These are phyloP conservation scores for Ricinus communis DNA, from an alignment of 345 rosid species.

Conservation along the genomic window DNA sequence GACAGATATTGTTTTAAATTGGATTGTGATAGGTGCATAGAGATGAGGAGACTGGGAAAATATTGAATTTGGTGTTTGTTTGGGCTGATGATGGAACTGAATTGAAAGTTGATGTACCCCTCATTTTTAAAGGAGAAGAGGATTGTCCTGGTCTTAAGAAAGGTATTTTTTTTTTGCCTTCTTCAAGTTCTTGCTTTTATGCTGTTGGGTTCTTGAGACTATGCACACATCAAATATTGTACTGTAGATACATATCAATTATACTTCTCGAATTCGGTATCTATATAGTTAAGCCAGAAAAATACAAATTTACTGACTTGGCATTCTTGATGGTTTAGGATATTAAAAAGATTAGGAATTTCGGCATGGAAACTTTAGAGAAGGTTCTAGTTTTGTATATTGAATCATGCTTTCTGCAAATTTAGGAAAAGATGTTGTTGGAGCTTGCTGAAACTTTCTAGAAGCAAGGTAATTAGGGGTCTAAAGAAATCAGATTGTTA, in stretches of 20 bases:
- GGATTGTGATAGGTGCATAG: conserved; percentile 62
- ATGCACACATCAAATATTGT: neutral
- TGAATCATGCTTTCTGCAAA: neutral
- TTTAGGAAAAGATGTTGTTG: neutral
- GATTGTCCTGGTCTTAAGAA: conserved; percentile 69
- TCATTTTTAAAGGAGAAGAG: conserved; percentile 80
- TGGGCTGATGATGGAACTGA: conserved; percentile 81
- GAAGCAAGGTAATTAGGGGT: too few species aligned
- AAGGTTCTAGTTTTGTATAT: neutral
- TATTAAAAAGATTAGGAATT: neutral
- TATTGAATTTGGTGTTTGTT: conserved; percentile 81
- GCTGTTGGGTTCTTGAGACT: neutral
- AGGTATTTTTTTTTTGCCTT: conserved; percentile 40
- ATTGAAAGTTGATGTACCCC: conserved; percentile 81
- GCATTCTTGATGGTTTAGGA: neutral
- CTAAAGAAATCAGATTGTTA: too few species aligned
- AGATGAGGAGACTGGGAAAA: conserved; percentile 71
- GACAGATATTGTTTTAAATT: neutral
- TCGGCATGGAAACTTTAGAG: neutral
- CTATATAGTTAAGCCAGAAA: too few species aligned
- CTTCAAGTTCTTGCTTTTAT: neutral
- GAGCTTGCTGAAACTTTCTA: too few species aligned
- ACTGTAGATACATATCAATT: too few species aligned
- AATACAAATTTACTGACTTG: neutral
- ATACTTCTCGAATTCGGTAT: too few species aligned